A percentile compares a stretch with the other conserved stretches of the same genome.
phyloP scores from a whole-genome alignment of 176 grass and related monocot species.

The Chloris gayana region DNA sequence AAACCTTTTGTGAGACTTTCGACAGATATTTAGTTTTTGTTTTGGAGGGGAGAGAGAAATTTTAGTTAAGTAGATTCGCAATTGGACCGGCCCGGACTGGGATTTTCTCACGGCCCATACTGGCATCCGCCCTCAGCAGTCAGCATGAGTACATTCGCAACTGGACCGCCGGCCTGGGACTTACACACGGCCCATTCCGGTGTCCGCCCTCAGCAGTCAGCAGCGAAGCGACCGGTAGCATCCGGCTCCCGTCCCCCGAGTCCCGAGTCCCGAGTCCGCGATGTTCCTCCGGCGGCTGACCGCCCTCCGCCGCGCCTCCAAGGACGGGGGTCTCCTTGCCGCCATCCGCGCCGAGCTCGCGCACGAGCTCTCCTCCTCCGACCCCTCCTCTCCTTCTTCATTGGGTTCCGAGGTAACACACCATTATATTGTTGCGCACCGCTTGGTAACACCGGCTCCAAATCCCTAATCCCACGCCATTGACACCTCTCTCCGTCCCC shows the following conservation, averaged over 20 bases:
- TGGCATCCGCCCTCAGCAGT: not conserved
- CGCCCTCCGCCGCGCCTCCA: constrained; percentile 27
- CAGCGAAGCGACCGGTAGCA: too few relatives aligned
- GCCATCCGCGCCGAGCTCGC: constrained; percentile 60
- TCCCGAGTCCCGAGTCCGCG: not conserved
- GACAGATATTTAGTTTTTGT: too few relatives aligned
- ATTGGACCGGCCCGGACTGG: not conserved
- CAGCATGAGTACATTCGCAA: too few relatives aligned
- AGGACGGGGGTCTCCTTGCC: constrained; percentile 51
- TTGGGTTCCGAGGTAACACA: constrained; percentile 34
- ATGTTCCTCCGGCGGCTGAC: constrained; percentile 43
- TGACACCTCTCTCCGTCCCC: not conserved
- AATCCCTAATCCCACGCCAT: not conserved
- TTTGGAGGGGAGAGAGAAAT: too few relatives aligned
- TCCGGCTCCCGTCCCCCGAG: not conserved
- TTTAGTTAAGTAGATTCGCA: too few relatives aligned
- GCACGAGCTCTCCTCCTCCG: constrained; percentile 56
- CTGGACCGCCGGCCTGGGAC: too few relatives aligned
- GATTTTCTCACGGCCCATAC: not conserved
- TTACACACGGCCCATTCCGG: too few relatives aligned
- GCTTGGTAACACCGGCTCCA: not conserved
- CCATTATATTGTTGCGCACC: not conserved
- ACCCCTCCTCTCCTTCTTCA: not conserved
- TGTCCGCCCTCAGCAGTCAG: too few relatives aligned
- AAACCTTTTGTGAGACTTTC: too few relatives aligned